Evolutionary conservation across 768 basidiomycete genomes (phyloP), one percentile per base, ranked within the genome.

Genomic region (Lactarius psammicola): DNA sequence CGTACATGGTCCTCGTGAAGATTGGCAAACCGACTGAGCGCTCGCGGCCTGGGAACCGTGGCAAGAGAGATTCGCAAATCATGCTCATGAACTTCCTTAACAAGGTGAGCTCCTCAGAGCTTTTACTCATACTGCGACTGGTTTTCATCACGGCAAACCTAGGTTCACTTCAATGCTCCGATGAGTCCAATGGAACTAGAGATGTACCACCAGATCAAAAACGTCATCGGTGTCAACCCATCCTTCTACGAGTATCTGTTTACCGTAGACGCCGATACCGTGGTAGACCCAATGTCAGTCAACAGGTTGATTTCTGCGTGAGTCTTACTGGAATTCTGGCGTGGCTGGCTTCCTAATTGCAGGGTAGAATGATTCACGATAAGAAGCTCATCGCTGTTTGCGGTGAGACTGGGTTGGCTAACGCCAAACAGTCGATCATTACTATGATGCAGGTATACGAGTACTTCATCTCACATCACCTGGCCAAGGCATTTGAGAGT

Each of bases 401-500:
- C 70, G 97, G 97, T 69, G 97, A 99, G 78, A 99, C 96, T 0
- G 84, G 88, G 69, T 80, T 99, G 63, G 82, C 95, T 36, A 98
- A 99, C 71, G 86, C 95, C 20, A 96, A 97, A 75, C 91, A 95
- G 75, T 97, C 95, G 1, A 82, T 95, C 72, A 89, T 95, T 68
- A 97, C 95, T 10, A 97, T 97, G 95, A 92, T 95, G 89, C 95
- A 98, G 81, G 96, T 98, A 36, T 98, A 98, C 80, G 96, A 98
- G 74, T 98, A 98, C 83, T 99, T 94, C 80, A 94, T 99, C 71
- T 98, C 95, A 0, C 97, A 99, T 78, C 94, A 98, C 77, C 88
- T 99, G 83, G 94, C 97, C 58, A 99, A 99, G 76, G 94, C 96
- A 1, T 98, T 99, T 78, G 97, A 98, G 78, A 88, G 85, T 71